Percentiles rank a stretch among this genome's conserved stretches.
phyloP scores from a whole-genome alignment of 352 stramenopile species.

The Saprolegnia diclina region DNA sequence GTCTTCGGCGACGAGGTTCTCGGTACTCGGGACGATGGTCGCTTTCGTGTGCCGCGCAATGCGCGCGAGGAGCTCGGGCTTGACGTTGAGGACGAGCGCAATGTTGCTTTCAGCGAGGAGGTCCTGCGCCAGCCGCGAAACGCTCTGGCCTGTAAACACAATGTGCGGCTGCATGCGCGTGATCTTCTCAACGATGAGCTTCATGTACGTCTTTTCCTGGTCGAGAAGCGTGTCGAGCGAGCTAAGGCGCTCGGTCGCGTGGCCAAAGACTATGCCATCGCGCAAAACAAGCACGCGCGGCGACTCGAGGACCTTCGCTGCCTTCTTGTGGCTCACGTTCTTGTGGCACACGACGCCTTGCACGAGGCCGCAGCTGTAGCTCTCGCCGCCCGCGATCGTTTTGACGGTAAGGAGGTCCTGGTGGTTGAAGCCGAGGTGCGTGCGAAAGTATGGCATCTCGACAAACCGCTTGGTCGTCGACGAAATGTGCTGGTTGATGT shows the following conservation, averaged over 20 bases:
- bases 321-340: slow-evolving; percentile 95
- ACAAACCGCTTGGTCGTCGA: slow-evolving; percentile 67
- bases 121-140: slow-evolving; percentile 90
- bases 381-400: slow-evolving; percentile 53
- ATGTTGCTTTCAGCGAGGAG: slow-evolving; percentile 88
- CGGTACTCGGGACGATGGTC: slow-evolving; percentile 87
- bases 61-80: slow-evolving; percentile 84
- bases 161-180: slow-evolving; percentile 92
- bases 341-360: slow-evolving; percentile 95
- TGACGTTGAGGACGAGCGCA: slow-evolving; percentile 93
- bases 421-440: slow-evolving; percentile 56
- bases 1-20: slow-evolving; percentile 80
- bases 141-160: slow-evolving; percentile 89
- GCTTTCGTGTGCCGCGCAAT: slow-evolving; percentile 92
- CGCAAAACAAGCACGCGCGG: slow-evolving; percentile 95
- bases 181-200: slow-evolving; percentile 96
- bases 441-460: slow-evolving; percentile 69
- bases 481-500: background rate
- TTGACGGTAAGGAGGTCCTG: slow-evolving; percentile 73
- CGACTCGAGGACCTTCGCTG: slow-evolving; percentile 89
- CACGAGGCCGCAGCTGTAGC: slow-evolving; percentile 91
- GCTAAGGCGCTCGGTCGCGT: slow-evolving; percentile 84
- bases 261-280: slow-evolving; percentile 95
- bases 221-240: slow-evolving; percentile 95
- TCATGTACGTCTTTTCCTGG: slow-evolving; percentile 96